Percentiles rank a stretch among this genome's conserved stretches.
Evolutionary conservation across 2,329 filamentous ascomycete genomes (phyloP).

Genomic region (Botrytis hyacinthi): DNA sequence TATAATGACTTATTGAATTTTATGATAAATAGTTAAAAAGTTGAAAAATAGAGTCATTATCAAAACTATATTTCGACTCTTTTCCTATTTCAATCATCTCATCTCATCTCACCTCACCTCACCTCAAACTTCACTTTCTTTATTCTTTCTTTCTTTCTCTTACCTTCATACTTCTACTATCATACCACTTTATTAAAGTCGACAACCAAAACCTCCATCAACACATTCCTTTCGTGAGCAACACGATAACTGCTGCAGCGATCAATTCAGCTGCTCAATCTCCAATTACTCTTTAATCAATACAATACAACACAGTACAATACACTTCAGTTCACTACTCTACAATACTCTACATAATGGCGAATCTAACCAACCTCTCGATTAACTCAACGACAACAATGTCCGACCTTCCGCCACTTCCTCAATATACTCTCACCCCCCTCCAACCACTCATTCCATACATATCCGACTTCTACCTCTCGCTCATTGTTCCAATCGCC

Average conservation of each 20-base stretch:
- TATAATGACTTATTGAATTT: background rate
- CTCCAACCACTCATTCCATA: slow-evolving; percentile 71
- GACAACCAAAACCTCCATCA: slow-evolving; percentile 11
- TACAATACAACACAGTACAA: background rate
- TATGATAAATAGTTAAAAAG: background rate
- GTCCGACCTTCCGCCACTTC: slow-evolving; percentile 77
- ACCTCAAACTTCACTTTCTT: background rate
- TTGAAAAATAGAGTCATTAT: background rate
- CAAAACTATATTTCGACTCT: background rate
- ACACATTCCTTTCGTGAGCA: slow-evolving; percentile 38
- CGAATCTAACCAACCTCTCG: slow-evolving; percentile 48
- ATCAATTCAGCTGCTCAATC: slow-evolving; percentile 10
- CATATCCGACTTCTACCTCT: slow-evolving; percentile 77
- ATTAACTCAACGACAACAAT: slow-evolving; percentile 38
- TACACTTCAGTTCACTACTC: too few relatives aligned
- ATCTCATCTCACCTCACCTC: too few relatives aligned
- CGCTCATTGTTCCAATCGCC: slow-evolving; percentile 71
- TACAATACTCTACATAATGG: slow-evolving; percentile 38
- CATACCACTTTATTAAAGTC: slow-evolving; percentile 2
- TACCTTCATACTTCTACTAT: slow-evolving; percentile 1
- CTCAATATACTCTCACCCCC: slow-evolving; percentile 70
- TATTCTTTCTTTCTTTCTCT: slow-evolving; percentile 9
- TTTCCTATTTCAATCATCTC: background rate
- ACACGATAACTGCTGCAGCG: slow-evolving; percentile 38
- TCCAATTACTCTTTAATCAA: background rate